A percentile compares a stretch with the other conserved stretches of the same genome.
Conservation (phyloP, 768 basidiomycete species). For the Agrocybe praecox region DNA sequence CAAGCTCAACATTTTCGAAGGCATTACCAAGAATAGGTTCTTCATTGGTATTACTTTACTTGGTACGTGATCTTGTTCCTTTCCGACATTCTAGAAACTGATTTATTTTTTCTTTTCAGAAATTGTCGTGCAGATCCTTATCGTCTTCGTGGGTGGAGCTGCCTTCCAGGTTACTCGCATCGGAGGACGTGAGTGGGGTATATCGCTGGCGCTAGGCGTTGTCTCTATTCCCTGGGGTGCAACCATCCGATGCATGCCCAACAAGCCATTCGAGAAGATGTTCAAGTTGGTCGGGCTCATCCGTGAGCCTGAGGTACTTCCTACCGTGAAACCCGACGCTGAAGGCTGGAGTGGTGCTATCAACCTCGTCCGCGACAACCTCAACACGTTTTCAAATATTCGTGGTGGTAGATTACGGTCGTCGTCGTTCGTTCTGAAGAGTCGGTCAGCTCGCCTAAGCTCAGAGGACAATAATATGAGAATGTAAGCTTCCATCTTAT, state of each 20-base stretch:
- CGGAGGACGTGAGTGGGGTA: constrained; percentile 88
- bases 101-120: constrained; percentile 47
- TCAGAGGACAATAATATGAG: constrained; percentile 51
- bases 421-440: constrained; percentile 84
- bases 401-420: constrained; percentile 89
- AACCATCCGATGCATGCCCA: constrained; percentile 80
- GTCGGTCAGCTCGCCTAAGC: constrained; percentile 60
- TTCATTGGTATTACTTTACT: constrained; percentile 85
- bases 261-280: constrained; percentile 69
- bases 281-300: constrained; percentile 57
- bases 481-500: constrained; percentile 34
- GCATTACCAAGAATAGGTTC: constrained; percentile 76
- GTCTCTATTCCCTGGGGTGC: constrained; percentile 89
- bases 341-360: constrained; percentile 81
- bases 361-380: constrained; percentile 82
- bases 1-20: constrained; percentile 87
- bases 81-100: background rate
- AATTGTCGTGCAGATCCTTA: constrained; percentile 82
- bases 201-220: constrained; percentile 84
- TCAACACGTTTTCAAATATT: constrained; percentile 77
- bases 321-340: constrained; percentile 58
- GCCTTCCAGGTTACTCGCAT: constrained; percentile 89
- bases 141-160: constrained; percentile 88
- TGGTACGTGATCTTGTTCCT: constrained; percentile 51
- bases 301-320: constrained; percentile 65